Base-by-base conservation (phyloP, 768 basidiomycete genomes). In the Pleurotus pulmonarius region DNA sequence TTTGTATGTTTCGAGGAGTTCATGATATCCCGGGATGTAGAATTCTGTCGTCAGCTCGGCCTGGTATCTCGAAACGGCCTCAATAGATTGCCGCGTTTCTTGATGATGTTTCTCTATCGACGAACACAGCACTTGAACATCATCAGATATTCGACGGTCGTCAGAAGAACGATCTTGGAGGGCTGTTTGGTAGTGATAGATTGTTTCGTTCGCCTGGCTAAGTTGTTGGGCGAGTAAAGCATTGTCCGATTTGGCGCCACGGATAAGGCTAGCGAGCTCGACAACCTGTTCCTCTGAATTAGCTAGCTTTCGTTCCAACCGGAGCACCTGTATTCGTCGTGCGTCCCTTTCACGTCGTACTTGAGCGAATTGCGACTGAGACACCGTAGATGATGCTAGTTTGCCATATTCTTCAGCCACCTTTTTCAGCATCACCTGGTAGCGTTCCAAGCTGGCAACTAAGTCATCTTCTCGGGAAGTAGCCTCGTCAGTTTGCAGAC, bases 201-300 rank as follows among this genome's bases (percentile, higher is more conserved):
- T 53, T 25, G 1, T 12, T 13, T 68, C 57, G 29, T 71, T 55
- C 9, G 69, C 66, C 40, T 75, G 73, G 5, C 56, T 60, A 4
- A 80, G 63, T 29, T 69, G 64, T n/a, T 63, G 56, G 6, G 60
- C 46, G 18, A 89, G 71, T 5, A 81, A 62, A 9, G 58, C 58
- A 59, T 80, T 87, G 49, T 83, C 75, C 12, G 85, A 81, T 46
- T 78, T 78, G 24, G 73, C 69, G 24, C 83, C 79, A 22, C 86
- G 83, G 61, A 87, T 74, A 41, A 90, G 77, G 58, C 81, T 71
- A 1, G 83, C 82, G 6, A 91, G 70, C 58, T 89, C 87, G 11
- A 73, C 67, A 18, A 87, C 85, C 64, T 90, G 87, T 15, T 70
- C 82, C 55, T 89, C 84, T 4, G 86, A 75, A 62, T 86, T 87